Percentiles rank a stretch among this genome's conserved stretches.
phyloP scores from a whole-genome alignment of 1,284 basidiomycete species.

The Cryptococcus hybrid region DNA sequence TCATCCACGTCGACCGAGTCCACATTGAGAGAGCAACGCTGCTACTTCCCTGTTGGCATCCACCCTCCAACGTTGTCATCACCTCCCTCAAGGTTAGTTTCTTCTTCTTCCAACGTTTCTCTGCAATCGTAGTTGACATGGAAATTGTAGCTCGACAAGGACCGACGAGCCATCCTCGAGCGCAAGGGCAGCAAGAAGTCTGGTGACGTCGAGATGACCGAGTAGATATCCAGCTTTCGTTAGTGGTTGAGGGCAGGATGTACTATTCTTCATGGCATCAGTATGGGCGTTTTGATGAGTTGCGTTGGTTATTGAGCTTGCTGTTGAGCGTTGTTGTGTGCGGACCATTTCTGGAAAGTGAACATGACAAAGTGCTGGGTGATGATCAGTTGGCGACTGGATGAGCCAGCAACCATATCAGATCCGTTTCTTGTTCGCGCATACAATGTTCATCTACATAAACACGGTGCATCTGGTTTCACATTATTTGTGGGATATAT shows the following conservation, averaged over 20 bases:
- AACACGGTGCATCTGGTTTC: too few species aligned
- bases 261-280: constrained; percentile 7
- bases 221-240: constrained; percentile 23
- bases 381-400: too few species aligned
- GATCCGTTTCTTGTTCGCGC: too few species aligned
- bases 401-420: too few species aligned
- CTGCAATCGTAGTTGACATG: not conserved
- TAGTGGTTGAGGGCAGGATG: constrained; percentile 7
- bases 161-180: constrained; percentile 53
- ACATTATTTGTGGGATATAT: too few species aligned
- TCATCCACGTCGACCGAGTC: constrained; percentile 97
- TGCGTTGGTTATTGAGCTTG: too few species aligned
- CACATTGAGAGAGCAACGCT: constrained; percentile 90
- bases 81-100: constrained; percentile 66
- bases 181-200: constrained; percentile 51
- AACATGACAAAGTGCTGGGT: too few species aligned
- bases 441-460: too few species aligned
- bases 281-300: not conserved
- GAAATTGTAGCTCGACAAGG: constrained; percentile 47
- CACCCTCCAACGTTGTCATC: constrained; percentile 97
- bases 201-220: constrained; percentile 48
- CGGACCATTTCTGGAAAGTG: too few species aligned
- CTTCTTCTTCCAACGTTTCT: constrained; percentile 16
- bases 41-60: constrained; percentile 80
- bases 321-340: too few species aligned